Conservation (phyloP, 225 moss, liverwort and hornwort species). For the Marchantia polymorpha region DNA sequence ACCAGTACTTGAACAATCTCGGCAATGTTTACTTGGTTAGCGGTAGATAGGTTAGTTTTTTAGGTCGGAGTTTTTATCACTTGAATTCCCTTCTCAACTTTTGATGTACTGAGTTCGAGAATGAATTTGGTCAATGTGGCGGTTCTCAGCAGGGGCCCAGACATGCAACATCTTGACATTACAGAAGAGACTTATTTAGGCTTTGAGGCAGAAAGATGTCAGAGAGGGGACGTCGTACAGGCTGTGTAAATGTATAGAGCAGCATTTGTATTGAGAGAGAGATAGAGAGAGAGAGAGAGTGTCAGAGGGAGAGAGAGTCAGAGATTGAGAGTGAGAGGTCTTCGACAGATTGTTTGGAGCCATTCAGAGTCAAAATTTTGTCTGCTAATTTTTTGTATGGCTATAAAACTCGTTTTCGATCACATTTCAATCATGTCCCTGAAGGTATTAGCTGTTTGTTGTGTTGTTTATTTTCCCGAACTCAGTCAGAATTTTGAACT, state of each 20-base stretch:
- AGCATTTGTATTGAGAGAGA: background rate
- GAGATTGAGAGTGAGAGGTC: background rate
- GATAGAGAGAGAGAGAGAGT: background rate
- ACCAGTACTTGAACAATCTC: background rate
- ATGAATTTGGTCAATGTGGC: background rate
- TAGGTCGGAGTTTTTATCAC: conserved; percentile 14
- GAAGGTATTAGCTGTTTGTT: too few species aligned
- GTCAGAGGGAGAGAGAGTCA: too few species aligned
- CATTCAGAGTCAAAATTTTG: conserved; percentile 22
- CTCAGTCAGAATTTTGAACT: too few species aligned
- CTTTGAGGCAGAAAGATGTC: too few species aligned
- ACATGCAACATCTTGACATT: background rate
- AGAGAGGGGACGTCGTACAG: conserved; percentile 5
- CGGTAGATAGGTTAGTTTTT: conserved; percentile 6
- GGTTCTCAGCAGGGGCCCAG: background rate
- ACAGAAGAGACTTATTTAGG: background rate
- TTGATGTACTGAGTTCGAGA: conserved; percentile 2
- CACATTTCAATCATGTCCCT: background rate
- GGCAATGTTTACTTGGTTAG: conserved; percentile 14
- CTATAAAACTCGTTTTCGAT: conserved; percentile 11
- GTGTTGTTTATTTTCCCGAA: too few species aligned
- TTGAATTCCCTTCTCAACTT: conserved; percentile 1
- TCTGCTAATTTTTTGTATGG: conserved; percentile 16
- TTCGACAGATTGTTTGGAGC: background rate
- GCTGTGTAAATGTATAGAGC: conserved; percentile 14